Conservation (phyloP, 805 yeast species). For the Spathaspora boniae region DNA sequence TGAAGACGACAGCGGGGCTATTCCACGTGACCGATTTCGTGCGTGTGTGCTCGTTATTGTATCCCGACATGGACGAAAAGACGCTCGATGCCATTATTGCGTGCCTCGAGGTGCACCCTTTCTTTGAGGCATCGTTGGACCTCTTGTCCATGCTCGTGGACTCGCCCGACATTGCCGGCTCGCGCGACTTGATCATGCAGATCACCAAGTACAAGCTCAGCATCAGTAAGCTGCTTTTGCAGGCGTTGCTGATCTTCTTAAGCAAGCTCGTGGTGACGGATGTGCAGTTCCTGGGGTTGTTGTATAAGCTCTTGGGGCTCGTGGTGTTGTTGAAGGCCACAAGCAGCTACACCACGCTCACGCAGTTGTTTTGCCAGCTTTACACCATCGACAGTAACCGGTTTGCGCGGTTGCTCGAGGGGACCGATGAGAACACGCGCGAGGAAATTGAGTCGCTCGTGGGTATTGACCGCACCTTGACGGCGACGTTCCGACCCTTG, state of each 20-base stretch:
- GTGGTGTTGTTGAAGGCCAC: constrained; percentile 32
- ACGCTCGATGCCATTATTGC: constrained; percentile 20
- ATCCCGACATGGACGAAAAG: constrained; percentile 18
- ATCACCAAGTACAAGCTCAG: constrained; percentile 29
- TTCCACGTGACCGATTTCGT: constrained; percentile 35
- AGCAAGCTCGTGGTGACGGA: constrained; percentile 34
- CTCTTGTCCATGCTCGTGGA: constrained; percentile 30
- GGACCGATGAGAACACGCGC: constrained; percentile 18
- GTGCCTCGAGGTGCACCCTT: constrained; percentile 21
- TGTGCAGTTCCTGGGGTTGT: constrained; percentile 22
- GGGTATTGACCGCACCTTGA: constrained; percentile 24
- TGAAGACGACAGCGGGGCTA: constrained; percentile 21
- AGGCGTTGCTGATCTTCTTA: constrained; percentile 22
- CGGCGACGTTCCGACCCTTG: constrained; percentile 10
- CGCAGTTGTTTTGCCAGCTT: constrained; percentile 23
- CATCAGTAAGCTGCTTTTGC: constrained; percentile 25
- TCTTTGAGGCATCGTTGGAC: constrained; percentile 25
- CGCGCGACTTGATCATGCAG: constrained; percentile 33
- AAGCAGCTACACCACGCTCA: constrained; percentile 19
- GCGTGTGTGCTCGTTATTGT: constrained; percentile 25
- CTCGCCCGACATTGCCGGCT: constrained; percentile 26
- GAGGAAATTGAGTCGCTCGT: constrained; percentile 32
- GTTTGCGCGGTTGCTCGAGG: constrained; percentile 24
- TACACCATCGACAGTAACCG: constrained; percentile 25
- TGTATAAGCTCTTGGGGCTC: constrained; percentile 26